Percentiles rank a stretch among this genome's conserved stretches.
phyloP scores from a whole-genome alignment of 257 asterid genomes.

The Echium plantagineum region DNA sequence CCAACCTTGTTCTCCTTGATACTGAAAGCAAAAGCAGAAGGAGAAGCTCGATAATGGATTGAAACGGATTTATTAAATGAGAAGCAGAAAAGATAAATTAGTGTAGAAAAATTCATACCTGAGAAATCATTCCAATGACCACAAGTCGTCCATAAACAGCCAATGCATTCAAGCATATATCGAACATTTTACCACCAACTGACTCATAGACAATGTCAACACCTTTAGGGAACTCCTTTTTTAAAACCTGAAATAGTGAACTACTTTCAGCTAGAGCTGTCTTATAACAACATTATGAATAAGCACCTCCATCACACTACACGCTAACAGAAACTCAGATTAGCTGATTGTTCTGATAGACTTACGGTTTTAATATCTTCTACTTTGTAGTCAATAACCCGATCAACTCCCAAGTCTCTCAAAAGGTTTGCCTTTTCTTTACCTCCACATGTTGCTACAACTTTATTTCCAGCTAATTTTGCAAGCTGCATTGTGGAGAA shows the following conservation, averaged over 20 bases:
- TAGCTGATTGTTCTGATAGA: conserved; percentile 4
- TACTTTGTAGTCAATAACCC: conserved; percentile 75
- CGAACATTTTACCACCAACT: conserved; percentile 93
- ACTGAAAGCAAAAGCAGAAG: conserved; percentile 32
- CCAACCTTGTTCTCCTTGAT: conserved; percentile 97
- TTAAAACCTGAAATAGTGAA: conserved; percentile 47
- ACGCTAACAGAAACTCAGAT: not conserved
- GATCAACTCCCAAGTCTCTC: conserved; percentile 82
- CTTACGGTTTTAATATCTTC: conserved; percentile 71
- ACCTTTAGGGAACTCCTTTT: conserved; percentile 86
- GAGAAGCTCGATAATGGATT: conserved; percentile 1
- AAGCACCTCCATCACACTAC: not conserved
- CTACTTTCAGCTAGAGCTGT: not conserved
- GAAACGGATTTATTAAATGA: too few relatives aligned
- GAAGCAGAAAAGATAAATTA: not conserved
- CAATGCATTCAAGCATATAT: conserved; percentile 74
- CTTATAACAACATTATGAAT: not conserved
- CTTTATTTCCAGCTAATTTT: conserved; percentile 84
- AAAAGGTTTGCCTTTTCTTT: conserved; percentile 75
- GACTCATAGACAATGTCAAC: conserved; percentile 80
- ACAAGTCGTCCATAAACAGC: conserved; percentile 78
- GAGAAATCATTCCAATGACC: conserved; percentile 93
- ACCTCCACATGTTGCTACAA: conserved; percentile 92
- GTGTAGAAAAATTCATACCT: conserved; percentile 31
- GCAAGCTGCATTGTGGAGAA: conserved; percentile 57